These are phyloP conservation scores for Salix dunnii DNA, from an alignment of 345 rosid genomes.

Conservation along the genomic window DNA sequence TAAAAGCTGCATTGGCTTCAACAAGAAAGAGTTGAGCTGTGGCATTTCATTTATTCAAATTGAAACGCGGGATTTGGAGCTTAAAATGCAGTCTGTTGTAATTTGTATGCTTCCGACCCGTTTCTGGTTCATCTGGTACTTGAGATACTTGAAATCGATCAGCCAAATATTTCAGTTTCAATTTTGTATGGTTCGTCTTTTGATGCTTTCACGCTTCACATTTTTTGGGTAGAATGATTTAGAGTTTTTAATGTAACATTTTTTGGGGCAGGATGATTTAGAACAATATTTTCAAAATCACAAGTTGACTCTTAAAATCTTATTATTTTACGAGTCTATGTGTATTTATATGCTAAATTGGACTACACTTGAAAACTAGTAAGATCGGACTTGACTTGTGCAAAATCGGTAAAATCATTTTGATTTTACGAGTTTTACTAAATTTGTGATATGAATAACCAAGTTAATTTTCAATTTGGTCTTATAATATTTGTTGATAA, in stretches of 20 bases:
- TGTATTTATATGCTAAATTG: too few species aligned
- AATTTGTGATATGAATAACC: too few species aligned
- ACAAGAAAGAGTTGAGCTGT: conserved; percentile 27
- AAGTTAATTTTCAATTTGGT: too few species aligned
- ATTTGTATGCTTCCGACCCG: background rate
- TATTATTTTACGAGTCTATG: too few species aligned
- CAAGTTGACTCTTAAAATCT: too few species aligned
- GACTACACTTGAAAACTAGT: too few species aligned
- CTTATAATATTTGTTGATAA: too few species aligned
- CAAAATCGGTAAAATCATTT: too few species aligned
- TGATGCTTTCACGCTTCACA: background rate
- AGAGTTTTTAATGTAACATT: background rate
- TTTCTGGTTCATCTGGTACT: background rate
- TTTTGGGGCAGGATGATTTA: too few species aligned
- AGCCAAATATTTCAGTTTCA: background rate
- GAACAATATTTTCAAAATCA: too few species aligned
- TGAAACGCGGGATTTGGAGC: background rate
- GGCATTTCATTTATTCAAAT: background rate
- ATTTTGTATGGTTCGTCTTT: background rate
- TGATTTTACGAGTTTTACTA: too few species aligned
- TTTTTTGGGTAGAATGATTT: background rate
- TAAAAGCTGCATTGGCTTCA: conserved; percentile 35
- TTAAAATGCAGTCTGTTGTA: background rate
- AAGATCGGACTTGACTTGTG: too few species aligned
- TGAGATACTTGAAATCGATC: background rate